Evolutionary conservation across 2,329 filamentous ascomycete species (phyloP), one percentile per base, ranked within the genome.

Genomic region (Sporothrix euskadiensis): DNA sequence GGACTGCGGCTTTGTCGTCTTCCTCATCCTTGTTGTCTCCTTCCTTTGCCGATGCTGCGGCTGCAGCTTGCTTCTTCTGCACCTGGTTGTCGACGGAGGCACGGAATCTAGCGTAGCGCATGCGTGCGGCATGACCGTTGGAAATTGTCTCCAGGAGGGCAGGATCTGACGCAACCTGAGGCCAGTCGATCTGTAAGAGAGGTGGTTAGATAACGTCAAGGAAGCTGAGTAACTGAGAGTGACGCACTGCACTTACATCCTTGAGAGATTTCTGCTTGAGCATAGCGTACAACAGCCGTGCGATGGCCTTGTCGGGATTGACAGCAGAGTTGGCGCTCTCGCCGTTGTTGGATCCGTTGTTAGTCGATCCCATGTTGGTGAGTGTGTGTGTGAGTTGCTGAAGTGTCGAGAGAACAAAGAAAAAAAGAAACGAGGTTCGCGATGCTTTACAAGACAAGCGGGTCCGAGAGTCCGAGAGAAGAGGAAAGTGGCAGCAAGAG

Each of bases 61-160:
- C 63, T 8, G 41, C 41, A 14, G 41, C 65, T 2, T 6, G 26
- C 41, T 49, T 49, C 14, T 32, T 35, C 19, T 6, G 22, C 9
- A 52, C 26, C 19, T 54, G 68, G 26, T 74, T 76, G 7, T 76
- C 75, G 77, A 89, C 83, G 12, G 84, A 80, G 10, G 82, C 78
- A 39, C 82, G 81, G 78, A 88, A 88, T 49, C 88, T 84, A 16
- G 86, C 85, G 79, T 85, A 89, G 72, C 88, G 83, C 88, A 89
- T 89, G 66, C 88, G 85, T 44, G 88, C 88, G 41, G 88, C 88
- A 79, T 89, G 88, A 61, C 88, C 88, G 77, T 89, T 89, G 75
- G 86, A 84, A 74, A 89, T 89, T 76, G 84, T 82, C 69, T 88
- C 83, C 32, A 84, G 75, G 10, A 89, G 82, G 66, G 87, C 83